Evolutionary conservation across 2,329 filamentous ascomycete genomes (phyloP).

Genomic region (Alternaria conjuncta): DNA sequence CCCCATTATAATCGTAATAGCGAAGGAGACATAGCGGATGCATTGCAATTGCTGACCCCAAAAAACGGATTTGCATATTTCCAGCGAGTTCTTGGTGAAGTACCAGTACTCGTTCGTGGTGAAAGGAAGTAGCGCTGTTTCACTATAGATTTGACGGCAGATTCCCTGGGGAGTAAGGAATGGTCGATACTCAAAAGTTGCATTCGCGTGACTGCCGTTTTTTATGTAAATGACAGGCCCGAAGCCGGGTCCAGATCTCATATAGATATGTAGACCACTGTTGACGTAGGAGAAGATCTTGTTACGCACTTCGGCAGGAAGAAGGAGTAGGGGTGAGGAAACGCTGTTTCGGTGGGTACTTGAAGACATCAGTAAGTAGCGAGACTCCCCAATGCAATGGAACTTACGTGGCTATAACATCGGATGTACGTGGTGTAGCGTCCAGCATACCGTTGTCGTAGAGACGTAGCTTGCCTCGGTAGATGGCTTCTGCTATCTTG

Average conservation of each 20-base stretch:
- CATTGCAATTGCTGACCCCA: fast-evolving
- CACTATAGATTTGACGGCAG: neutral
- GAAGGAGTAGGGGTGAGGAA: neutral
- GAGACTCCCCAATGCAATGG: too few relatives aligned
- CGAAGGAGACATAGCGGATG: neutral
- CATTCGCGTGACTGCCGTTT: neutral
- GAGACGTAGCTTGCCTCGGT: neutral
- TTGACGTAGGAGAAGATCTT: neutral
- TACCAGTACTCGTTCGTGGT: neutral
- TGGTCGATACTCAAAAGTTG: too few relatives aligned
- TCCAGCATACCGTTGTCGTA: neutral
- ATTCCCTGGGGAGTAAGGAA: fast-evolving
- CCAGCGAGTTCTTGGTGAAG: too few relatives aligned
- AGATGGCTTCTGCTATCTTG: neutral
- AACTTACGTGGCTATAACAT: neutral
- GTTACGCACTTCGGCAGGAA: neutral
- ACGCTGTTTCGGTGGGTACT: neutral
- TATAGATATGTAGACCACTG: neutral
- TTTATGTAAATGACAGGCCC: neutral
- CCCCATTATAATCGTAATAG: neutral
- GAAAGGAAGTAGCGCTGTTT: neutral
- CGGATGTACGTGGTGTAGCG: neutral
- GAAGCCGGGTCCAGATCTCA: neutral
- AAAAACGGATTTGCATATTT: neutral
- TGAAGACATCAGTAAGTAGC: neutral